Evolutionary conservation across 2,329 filamentous ascomycete species (phyloP).

Genomic region (Cercospora janseana): DNA sequence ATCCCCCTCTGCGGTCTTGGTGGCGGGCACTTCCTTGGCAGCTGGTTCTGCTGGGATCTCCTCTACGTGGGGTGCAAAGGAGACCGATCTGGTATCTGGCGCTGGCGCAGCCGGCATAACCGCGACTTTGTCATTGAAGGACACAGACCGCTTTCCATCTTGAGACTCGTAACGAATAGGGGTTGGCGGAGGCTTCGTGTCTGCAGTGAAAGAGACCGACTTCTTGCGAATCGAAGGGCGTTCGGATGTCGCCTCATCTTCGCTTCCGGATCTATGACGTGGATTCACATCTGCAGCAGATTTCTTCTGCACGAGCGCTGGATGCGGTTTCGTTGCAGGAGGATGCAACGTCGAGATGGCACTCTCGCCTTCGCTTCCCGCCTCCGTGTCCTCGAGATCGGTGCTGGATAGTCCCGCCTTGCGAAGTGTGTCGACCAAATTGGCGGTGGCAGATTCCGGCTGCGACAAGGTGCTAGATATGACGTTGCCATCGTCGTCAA

Average conservation of each 20-base stretch:
- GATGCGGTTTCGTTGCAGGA: constrained; percentile 8
- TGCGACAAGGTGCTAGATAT: constrained; percentile 53
- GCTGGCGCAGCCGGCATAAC: constrained; percentile 37
- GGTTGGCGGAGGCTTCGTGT: constrained; percentile 53
- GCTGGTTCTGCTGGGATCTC: constrained; percentile 33
- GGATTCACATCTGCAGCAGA: constrained; percentile 6
- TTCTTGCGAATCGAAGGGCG: constrained; percentile 45
- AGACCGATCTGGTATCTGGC: constrained; percentile 36
- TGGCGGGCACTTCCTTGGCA: neutral
- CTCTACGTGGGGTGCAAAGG: constrained; percentile 35
- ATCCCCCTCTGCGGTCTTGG: neutral
- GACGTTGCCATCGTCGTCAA: constrained; percentile 88
- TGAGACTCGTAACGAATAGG: constrained; percentile 33
- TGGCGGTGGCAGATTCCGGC: constrained; percentile 65
- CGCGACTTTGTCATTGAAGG: constrained; percentile 39
- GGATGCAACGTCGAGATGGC: constrained; percentile 1
- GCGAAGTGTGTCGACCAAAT: constrained; percentile 68
- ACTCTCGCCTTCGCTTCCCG: constrained; percentile 10
- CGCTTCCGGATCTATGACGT: constrained; percentile 7
- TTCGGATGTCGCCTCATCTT: constrained; percentile 9
- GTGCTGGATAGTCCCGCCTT: constrained; percentile 65
- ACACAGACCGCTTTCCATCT: constrained; percentile 37
- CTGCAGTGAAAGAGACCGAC: constrained; percentile 62
- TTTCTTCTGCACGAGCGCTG: constrained; percentile 22
- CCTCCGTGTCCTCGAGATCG: constrained; percentile 20